Evolutionary conservation across 345 rosid genomes (phyloP), one percentile per base, ranked within the genome.

Genomic region (Citrus trifoliata): DNA sequence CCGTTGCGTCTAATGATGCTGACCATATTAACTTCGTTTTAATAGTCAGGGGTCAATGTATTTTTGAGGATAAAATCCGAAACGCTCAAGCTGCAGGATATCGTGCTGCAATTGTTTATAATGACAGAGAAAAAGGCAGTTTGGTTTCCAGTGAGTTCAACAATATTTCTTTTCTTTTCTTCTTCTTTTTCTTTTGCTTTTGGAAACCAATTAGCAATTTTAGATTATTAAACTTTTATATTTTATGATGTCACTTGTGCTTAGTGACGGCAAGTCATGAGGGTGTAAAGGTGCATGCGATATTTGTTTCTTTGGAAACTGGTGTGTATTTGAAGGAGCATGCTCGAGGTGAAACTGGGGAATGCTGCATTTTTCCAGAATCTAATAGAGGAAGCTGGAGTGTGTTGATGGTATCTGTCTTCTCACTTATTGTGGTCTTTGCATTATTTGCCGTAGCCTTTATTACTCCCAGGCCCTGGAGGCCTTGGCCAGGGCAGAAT

Each of bases 251-350:
- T 4, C 27, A 13, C 32, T 63, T 81, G 60, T 71, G 80, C 83
- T 75, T 84, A 91, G 98, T 93, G 96, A 88, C 86, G 89, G 85
- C 88, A 65, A 77, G 86, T 64, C 87, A 88, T 66, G 80, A 82
- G 75, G 87, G 78, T 28, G 83, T 92, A 22, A 76, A 67, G 51
- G 75, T 93, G 27, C 82, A 83, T n/a, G 96, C 96, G 1, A 91
- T 89, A 27, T 89, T 92, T 56, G 89, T 92, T 64, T 86, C 92
- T 0, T 86, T 85, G 60, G 85, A 73, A 38, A 86, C 93, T 2
- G 95, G 93, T 77, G 86, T 75, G 73, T 74, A 82, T 48, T 68
- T 93, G 73, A 86, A 71, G 77, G 80, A 86, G 71, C 80, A 86
- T 70, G 90, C 94, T 6, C 75, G 71, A 48, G 89, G 87, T 46